Evolutionary conservation across 345 rosid species (phyloP).

Genomic region (Lepidium sativum): DNA sequence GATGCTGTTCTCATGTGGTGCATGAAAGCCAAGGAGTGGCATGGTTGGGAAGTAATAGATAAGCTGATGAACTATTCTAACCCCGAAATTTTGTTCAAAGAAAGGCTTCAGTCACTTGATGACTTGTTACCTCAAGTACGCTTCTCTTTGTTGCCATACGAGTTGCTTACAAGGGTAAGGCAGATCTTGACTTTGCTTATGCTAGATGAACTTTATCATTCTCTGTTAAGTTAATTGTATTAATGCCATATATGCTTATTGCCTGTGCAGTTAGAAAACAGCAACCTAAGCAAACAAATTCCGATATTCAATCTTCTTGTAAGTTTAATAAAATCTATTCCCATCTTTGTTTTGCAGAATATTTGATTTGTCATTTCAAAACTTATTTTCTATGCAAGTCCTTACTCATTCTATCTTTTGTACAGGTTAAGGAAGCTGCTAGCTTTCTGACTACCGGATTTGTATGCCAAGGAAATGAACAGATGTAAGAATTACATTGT

Average conservation of each 20-base stretch:
- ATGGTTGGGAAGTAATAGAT: conserved; percentile 66
- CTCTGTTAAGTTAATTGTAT: background rate
- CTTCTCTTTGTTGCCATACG: conserved; percentile 60
- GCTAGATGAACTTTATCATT: background rate
- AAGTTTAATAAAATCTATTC: conserved; percentile 27
- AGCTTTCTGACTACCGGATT: conserved; percentile 35
- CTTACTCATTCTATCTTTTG: conserved; percentile 9
- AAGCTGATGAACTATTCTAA: conserved; percentile 36
- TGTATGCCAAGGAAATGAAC: conserved; percentile 35
- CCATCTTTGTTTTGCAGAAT: background rate
- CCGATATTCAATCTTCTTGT: conserved; percentile 45
- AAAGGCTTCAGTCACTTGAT: conserved; percentile 50
- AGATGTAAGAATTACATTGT: conserved; percentile 38
- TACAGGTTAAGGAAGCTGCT: conserved; percentile 64
- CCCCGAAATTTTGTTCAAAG: conserved; percentile 44
- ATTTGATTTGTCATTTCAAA: background rate
- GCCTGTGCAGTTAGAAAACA: conserved; percentile 58
- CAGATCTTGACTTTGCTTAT: conserved; percentile 9
- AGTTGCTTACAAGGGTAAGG: conserved; percentile 64
- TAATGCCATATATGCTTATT: conserved; percentile 12
- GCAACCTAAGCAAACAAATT: conserved; percentile 47
- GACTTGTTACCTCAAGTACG: conserved; percentile 65
- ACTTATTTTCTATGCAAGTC: background rate
- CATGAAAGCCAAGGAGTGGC: conserved; percentile 53
- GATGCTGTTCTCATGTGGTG: conserved; percentile 89